phyloP scores from a whole-genome alignment of 345 rosid genomes.

The Bretschneidera sinensis region DNA sequence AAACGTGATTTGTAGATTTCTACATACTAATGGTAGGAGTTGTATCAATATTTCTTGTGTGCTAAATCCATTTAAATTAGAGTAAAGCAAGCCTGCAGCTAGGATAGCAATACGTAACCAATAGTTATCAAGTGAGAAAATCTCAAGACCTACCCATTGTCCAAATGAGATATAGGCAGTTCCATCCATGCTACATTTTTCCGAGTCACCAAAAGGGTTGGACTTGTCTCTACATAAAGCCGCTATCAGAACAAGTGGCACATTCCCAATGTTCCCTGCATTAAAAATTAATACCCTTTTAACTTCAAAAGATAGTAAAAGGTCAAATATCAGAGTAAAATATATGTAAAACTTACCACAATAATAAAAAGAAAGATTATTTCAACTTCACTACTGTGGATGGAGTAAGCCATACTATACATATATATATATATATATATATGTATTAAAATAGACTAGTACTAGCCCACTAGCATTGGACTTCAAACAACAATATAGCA shows the following conservation, averaged over 20 bases:
- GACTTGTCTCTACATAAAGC: constrained; percentile 80
- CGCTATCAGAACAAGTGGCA: constrained; percentile 91
- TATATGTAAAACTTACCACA: too few species aligned
- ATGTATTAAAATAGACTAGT: neutral
- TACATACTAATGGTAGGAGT: neutral
- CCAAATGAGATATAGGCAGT: constrained; percentile 98
- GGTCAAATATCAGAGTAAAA: too few species aligned
- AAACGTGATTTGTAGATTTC: neutral
- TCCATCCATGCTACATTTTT: constrained; percentile 75
- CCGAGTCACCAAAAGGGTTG: constrained; percentile 88
- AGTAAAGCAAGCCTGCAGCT: too few species aligned
- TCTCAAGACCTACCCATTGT: constrained; percentile 67
- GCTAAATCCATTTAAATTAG: neutral
- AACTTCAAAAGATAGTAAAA: too few species aligned
- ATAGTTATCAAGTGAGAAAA: neutral
- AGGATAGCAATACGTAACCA: neutral
- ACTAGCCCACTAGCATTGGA: too few species aligned
- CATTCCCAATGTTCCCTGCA: constrained; percentile 97
- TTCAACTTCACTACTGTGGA: too few species aligned
- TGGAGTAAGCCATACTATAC: neutral
- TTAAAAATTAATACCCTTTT: constrained; percentile 8
- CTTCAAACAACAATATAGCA: too few species aligned
- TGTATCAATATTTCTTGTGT: neutral
- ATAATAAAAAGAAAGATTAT: too few species aligned
- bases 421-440: too few species aligned